phyloP scores from a whole-genome alignment of 805 yeast species.

The Teunomyces gatunensis region DNA sequence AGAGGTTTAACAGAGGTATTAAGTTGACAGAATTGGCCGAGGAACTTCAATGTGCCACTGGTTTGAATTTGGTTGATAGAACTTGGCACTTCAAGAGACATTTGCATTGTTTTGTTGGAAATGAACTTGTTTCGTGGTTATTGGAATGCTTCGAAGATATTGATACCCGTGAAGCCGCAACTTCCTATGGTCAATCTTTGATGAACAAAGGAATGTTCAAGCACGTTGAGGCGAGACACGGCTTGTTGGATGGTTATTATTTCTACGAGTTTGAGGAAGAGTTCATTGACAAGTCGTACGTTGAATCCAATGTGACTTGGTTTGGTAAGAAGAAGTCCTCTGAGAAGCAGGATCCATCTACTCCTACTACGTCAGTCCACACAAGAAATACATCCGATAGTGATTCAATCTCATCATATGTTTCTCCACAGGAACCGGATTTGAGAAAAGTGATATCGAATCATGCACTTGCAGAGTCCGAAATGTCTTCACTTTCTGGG shows the following conservation, averaged over 20 bases:
- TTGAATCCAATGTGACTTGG: constrained; percentile 27
- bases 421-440: constrained; percentile 18
- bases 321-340: constrained; percentile 24
- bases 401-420: constrained; percentile 23
- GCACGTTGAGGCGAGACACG: constrained; percentile 84
- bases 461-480: constrained; percentile 9
- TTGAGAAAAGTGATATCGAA: constrained; percentile 19
- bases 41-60: constrained; percentile 68
- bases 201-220: constrained; percentile 69
- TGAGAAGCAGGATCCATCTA: neutral
- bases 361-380: constrained; percentile 7
- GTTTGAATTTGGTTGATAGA: constrained; percentile 67
- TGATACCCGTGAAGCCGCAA: constrained; percentile 79
- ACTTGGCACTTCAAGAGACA: constrained; percentile 89
- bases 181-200: constrained; percentile 69
- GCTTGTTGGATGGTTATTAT: constrained; percentile 89
- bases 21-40: constrained; percentile 53
- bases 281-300: constrained; percentile 37
- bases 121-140: constrained; percentile 84
- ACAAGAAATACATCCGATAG: constrained; percentile 26
- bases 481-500: constrained; percentile 24
- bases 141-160: constrained; percentile 76
- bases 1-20: constrained; percentile 48
- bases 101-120: constrained; percentile 76
- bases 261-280: constrained; percentile 72